Conservation (phyloP, 2,329 filamentous ascomycete genomes). For the Chrysoporthe puriensis region DNA sequence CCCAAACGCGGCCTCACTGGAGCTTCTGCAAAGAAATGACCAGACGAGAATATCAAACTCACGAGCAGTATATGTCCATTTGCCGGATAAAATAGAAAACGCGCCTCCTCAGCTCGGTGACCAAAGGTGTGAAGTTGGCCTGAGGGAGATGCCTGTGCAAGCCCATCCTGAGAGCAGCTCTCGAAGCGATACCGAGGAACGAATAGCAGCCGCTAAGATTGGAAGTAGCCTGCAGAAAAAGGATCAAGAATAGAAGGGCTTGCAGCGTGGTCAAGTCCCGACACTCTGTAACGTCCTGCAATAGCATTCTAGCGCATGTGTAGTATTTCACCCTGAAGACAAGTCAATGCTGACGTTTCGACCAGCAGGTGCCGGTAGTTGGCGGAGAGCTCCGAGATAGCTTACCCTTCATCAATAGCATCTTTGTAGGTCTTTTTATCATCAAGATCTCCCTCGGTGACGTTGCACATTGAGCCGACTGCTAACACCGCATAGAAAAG, state of each 20-base stretch:
- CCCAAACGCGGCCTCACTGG: background rate
- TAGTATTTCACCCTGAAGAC: slow-evolving; percentile 72
- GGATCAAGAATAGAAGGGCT: slow-evolving; percentile 76
- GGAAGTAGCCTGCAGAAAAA: slow-evolving; percentile 80
- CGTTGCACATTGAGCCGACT: slow-evolving; percentile 72
- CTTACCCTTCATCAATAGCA: slow-evolving; percentile 61
- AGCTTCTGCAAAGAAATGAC: background rate
- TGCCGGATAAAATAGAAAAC: slow-evolving; percentile 71
- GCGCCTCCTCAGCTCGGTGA: slow-evolving; percentile 65
- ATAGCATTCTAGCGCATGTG: slow-evolving; percentile 65
- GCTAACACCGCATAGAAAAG: slow-evolving; percentile 72
- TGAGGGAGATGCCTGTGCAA: slow-evolving; percentile 74
- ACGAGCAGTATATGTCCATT: slow-evolving; percentile 71
- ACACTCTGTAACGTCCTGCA: slow-evolving; percentile 70
- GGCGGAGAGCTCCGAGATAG: slow-evolving; percentile 7
- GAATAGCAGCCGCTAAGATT: slow-evolving; percentile 80
- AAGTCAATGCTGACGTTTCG: slow-evolving; percentile 31
- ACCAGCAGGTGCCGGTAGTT: background rate
- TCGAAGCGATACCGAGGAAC: slow-evolving; percentile 76
- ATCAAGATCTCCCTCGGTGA: slow-evolving; percentile 57
- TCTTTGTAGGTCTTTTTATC: slow-evolving; percentile 52
- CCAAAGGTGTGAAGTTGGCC: slow-evolving; percentile 63
- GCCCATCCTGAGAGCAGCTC: slow-evolving; percentile 76
- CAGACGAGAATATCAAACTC: background rate
- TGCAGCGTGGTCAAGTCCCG: slow-evolving; percentile 76